A percentile compares a stretch with the other conserved stretches of the same genome.
Evolutionary conservation across 371 early-diverging fungal species (phyloP).

Genomic region (Mortierella sp.): DNA sequence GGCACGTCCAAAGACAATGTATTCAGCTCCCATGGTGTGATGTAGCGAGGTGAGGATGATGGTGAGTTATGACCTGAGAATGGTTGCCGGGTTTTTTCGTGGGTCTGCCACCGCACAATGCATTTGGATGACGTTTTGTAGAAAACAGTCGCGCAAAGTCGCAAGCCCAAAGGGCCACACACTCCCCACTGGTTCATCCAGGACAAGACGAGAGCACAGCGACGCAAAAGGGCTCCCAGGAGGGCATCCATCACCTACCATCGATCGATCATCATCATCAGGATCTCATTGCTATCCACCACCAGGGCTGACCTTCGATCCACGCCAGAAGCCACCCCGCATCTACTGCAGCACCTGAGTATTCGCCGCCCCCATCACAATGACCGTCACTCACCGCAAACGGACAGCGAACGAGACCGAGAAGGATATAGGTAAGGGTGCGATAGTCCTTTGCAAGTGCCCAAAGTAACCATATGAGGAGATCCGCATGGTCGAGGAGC

Average conservation of each 20-base stretch:
- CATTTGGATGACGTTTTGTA: no score
- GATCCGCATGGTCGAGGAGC: slow-evolving; percentile 14
- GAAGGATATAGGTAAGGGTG: slow-evolving; percentile 50
- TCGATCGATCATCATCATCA: no score
- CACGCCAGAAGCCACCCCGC: neutral
- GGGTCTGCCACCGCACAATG: no score
- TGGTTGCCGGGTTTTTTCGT: neutral
- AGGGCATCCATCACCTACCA: no score
- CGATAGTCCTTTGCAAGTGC: neutral
- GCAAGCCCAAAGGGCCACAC: no score
- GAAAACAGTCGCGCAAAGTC: no score
- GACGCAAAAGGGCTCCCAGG: no score
- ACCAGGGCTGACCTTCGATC: no score
- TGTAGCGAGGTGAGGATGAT: slow-evolving; percentile 18
- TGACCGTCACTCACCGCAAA: slow-evolving; percentile 56
- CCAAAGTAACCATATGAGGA: slow-evolving; percentile 16
- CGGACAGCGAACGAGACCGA: slow-evolving; percentile 52
- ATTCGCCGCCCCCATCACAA: slow-evolving; percentile 1
- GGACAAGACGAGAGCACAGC: no score
- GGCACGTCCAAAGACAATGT: slow-evolving; percentile 54
- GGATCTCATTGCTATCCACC: no score
- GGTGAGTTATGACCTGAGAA: slow-evolving; percentile 8
- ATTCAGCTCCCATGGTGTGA: slow-evolving; percentile 51
- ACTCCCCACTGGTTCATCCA: no score
- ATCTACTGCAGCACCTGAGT: neutral